These are phyloP conservation scores for Lichtheimia ramosa DNA, from an alignment of 371 early-diverging fungal genomes.

Conservation along the genomic window DNA sequence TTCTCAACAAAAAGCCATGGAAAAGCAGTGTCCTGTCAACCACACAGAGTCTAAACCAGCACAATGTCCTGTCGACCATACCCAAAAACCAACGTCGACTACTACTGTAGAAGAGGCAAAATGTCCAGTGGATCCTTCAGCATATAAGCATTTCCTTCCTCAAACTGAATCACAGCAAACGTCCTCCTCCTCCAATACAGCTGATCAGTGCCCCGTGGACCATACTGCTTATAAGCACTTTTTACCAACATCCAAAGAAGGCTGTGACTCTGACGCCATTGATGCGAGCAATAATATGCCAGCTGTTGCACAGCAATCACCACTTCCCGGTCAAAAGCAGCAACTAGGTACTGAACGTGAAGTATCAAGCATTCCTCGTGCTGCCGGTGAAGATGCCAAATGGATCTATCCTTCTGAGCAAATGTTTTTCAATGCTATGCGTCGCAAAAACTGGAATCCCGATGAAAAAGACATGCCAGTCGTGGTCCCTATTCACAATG, in stretches of 20 bases:
- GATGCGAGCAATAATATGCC: slow-evolving; percentile 82
- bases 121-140: slow-evolving; percentile 46
- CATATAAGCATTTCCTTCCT: slow-evolving; percentile 54
- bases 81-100: slow-evolving; percentile 1
- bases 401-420: slow-evolving; percentile 98
- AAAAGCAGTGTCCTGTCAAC: slow-evolving; percentile 2
- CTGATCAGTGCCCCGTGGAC: slow-evolving; percentile 52
- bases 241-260: slow-evolving; percentile 29
- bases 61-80: slow-evolving; percentile 37
- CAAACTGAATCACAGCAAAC: neutral
- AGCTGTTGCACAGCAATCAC: slow-evolving; percentile 58
- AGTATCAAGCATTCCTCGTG: slow-evolving; percentile 73
- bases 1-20: no score
- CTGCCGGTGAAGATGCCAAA: slow-evolving; percentile 48
- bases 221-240: slow-evolving; percentile 47
- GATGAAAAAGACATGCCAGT: slow-evolving; percentile 63
- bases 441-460: slow-evolving; percentile 85
- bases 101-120: slow-evolving; percentile 16
- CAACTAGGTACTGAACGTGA: slow-evolving; percentile 65
- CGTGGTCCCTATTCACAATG: slow-evolving; percentile 62
- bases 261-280: slow-evolving; percentile 54
- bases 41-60: slow-evolving; percentile 3
- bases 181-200: neutral
- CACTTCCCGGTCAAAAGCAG: slow-evolving; percentile 54
- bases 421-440: slow-evolving; percentile 93